Conservation (phyloP, 371 early-diverging fungal species). For the Dipsacomyces acuminosporus region DNA sequence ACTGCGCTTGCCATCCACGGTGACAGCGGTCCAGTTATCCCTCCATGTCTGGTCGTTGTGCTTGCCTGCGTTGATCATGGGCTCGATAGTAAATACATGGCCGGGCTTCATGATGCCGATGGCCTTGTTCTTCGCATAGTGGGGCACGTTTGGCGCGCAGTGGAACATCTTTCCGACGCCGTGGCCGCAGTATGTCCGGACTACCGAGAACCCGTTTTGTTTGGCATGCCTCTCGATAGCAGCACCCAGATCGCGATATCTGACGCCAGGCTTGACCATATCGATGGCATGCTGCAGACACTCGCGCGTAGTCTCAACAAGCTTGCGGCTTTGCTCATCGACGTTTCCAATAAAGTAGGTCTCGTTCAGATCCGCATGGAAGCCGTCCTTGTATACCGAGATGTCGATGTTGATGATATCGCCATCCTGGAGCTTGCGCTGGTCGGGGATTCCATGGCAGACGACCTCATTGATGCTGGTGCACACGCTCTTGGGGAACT, state of each 20-base stretch:
- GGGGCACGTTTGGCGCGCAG: constrained; percentile 82
- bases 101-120: constrained; percentile 90
- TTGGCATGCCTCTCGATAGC: constrained; percentile 82
- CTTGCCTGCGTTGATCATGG: constrained; percentile 89
- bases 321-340: constrained; percentile 57
- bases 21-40: constrained; percentile 89
- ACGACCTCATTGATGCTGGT: constrained; percentile 84
- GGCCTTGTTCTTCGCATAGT: constrained; percentile 92
- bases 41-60: constrained; percentile 72
- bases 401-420: constrained; percentile 86
- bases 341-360: constrained; percentile 81
- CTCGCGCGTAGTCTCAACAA: constrained; percentile 67
- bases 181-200: constrained; percentile 90
- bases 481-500: constrained; percentile 81
- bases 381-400: constrained; percentile 66
- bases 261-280: constrained; percentile 76
- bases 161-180: constrained; percentile 88
- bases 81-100: constrained; percentile 95
- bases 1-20: constrained; percentile 88
- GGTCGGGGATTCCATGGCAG: constrained; percentile 89
- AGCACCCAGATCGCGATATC: constrained; percentile 88
- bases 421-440: constrained; percentile 67
- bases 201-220: constrained; percentile 80
- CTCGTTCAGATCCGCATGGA: constrained; percentile 81
- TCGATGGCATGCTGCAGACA: constrained; percentile 68